Percentiles rank a stretch among this genome's conserved stretches.
Evolutionary conservation across 371 early-diverging fungal genomes (phyloP).

Genomic region (Dentiscutata heterogama): DNA sequence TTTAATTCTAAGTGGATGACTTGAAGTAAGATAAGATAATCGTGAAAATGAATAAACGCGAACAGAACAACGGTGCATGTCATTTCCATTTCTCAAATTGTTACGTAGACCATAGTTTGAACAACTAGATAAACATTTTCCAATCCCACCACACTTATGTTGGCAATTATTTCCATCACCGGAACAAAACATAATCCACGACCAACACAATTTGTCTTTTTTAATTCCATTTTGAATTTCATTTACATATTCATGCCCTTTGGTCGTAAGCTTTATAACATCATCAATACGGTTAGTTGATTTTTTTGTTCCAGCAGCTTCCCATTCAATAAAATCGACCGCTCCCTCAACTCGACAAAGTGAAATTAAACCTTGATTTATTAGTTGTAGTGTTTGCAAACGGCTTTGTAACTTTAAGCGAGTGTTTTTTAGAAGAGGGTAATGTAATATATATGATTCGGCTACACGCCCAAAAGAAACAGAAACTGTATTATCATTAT

Average conservation of each 20-base stretch:
- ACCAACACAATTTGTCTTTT: constrained; percentile 30
- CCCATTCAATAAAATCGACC: constrained; percentile 15
- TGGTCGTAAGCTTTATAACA: background rate
- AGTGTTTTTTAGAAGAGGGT: constrained; percentile 14
- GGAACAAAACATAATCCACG: constrained; percentile 33
- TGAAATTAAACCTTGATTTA: background rate
- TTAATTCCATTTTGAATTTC: background rate
- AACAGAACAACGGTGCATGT: constrained; percentile 4
- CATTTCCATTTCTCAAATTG: background rate
- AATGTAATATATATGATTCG: background rate
- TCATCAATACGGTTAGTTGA: constrained; percentile 4
- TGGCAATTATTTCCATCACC: constrained; percentile 35
- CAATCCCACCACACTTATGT: background rate
- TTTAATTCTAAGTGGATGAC: constrained; percentile 21
- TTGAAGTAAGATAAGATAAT: constrained; percentile 17
- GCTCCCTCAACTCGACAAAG: constrained; percentile 21
- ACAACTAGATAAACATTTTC: constrained; percentile 8
- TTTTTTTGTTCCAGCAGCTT: background rate
- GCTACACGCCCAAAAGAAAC: no score
- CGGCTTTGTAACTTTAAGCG: constrained; percentile 2
- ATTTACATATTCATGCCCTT: background rate
- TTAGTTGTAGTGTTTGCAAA: background rate
- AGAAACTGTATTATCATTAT: no score
- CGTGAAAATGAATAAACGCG: background rate
- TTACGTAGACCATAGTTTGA: background rate